Base-by-base conservation (phyloP, 2,329 filamentous ascomycete genomes). In the Clarireedia monteithiana region DNA sequence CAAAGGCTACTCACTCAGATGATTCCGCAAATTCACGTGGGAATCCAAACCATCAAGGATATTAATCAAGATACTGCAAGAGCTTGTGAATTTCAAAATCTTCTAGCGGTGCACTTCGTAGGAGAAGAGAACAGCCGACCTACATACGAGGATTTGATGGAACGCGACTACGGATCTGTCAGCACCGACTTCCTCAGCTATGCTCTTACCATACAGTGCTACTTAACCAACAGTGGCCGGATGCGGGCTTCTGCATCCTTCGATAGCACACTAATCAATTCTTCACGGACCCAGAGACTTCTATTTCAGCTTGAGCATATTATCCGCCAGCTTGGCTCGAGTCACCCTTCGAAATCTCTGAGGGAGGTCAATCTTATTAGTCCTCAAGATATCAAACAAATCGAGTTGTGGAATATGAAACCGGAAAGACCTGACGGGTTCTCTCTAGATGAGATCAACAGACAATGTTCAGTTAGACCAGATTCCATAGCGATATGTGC, bases 371-470 rank as follows among this genome's bases (percentile, higher is more conserved):
- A 39, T 39, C n/a, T n/a, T n/a, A 9, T 39, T 4, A 39, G 38
- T 9, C 10, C 10, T 12, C 38, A 39, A 39, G 42, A 46, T 20
- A 4, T 23, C 6, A 20, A 46, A 20, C 34, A 39, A 7, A 40
- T 42, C 12, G 24, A 20, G 20, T 4, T 40, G 15, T 40, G 36
- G 48, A 50, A 50, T 23, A 23, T 15, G 20, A 1, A 26, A 26
- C 14, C 38, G 24, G 6, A 20, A 10, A 34, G n/a, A 15, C 6
- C 30, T 17, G 56, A 58, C 14, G 42, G 38, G n/a, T 56, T 55
- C 38, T 6, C 53, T 15, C 54, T 50, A 47, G 44, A 57, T 15
- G n/a, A 56, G 6, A 50, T 62, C 7, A 53, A 44, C 40, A 27
- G 39, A 10, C 55, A 55, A 45, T 55, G 44, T 2, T n/a, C 38